Evolutionary conservation across 1,284 basidiomycete genomes (phyloP).

Genomic region (Mycosarcoma maydis): DNA sequence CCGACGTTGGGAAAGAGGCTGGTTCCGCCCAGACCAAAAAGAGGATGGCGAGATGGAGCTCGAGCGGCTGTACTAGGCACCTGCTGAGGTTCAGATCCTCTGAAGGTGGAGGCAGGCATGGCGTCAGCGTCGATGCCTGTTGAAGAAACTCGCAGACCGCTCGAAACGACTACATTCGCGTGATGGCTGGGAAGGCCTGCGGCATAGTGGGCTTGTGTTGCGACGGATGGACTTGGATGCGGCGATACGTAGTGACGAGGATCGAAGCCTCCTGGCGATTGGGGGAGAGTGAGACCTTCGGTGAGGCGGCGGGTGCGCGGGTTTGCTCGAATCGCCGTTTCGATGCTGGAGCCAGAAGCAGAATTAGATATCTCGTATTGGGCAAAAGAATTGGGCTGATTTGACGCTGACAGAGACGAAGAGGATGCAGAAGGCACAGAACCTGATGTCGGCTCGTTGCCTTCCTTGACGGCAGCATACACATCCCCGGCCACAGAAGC

Average conservation of each 20-base stretch:
- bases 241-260: constrained; percentile 47
- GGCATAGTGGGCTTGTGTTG: constrained; percentile 47
- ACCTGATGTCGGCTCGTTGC: constrained; percentile 1
- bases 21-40: constrained; percentile 33
- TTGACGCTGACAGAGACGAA: constrained; percentile 9
- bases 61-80: constrained; percentile 22
- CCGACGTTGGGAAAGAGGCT: constrained; percentile 40
- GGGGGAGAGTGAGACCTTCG: constrained; percentile 21
- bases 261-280: constrained; percentile 42
- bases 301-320: constrained; percentile 33
- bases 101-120: constrained; percentile 5
- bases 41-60: constrained; percentile 33
- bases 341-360: constrained; percentile 17
- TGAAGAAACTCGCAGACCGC: constrained; percentile 35
- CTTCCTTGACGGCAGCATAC: constrained; percentile 20
- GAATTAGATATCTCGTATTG: constrained; percentile 32
- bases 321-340: constrained; percentile 34
- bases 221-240: constrained; percentile 48
- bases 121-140: constrained; percentile 9
- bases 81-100: constrained; percentile 36
- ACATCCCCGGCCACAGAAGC: constrained; percentile 13
- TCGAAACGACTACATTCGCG: constrained; percentile 23
- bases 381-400: constrained; percentile 9
- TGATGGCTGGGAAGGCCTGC: constrained; percentile 44
- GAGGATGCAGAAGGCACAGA: background rate